phyloP scores from a whole-genome alignment of 495 filamentous ascomycete species.

The Letharia lupina region DNA sequence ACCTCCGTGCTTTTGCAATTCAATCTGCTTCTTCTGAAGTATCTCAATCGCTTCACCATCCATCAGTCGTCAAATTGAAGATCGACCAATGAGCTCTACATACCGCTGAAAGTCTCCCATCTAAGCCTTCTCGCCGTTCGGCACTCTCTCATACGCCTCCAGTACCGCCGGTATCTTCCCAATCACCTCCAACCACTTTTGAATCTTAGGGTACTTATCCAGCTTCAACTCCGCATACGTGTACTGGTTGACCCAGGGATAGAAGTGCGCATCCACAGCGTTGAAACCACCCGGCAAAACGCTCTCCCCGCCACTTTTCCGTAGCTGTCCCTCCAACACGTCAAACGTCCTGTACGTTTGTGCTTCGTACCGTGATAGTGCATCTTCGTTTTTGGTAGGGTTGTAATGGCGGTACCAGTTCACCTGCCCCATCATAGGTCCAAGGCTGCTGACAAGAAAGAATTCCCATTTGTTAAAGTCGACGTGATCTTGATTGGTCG shows the following conservation, averaged over 20 bases:
- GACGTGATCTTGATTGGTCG: conserved; percentile 34
- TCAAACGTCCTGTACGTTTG: conserved; percentile 36
- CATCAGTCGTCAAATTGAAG: neutral
- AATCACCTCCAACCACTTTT: conserved; percentile 51
- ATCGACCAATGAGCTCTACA: neutral
- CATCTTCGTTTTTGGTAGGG: conserved; percentile 34
- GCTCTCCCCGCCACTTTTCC: conserved; percentile 33
- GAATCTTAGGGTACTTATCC: conserved; percentile 43
- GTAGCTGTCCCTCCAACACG: conserved; percentile 37
- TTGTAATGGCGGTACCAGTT: conserved; percentile 37
- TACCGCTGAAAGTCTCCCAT: neutral
- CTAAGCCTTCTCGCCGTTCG: conserved; percentile 20
- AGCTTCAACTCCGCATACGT: conserved; percentile 36
- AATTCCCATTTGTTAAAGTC: conserved; percentile 44
- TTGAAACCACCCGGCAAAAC: conserved; percentile 32
- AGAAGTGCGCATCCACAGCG: conserved; percentile 39
- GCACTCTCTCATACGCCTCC: conserved; percentile 14
- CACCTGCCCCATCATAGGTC: conserved; percentile 37
- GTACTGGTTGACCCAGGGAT: conserved; percentile 38
- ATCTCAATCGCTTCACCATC: neutral
- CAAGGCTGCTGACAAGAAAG: conserved; percentile 36
- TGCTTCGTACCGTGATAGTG: conserved; percentile 31
- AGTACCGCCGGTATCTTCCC: conserved; percentile 57
- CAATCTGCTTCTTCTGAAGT: neutral
- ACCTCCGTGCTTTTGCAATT: neutral